Percentiles rank a stretch among this genome's conserved stretches.
These are phyloP conservation scores for Naganishia cerealis DNA, from an alignment of 1,284 basidiomycete genomes.

Conservation along the genomic window DNA sequence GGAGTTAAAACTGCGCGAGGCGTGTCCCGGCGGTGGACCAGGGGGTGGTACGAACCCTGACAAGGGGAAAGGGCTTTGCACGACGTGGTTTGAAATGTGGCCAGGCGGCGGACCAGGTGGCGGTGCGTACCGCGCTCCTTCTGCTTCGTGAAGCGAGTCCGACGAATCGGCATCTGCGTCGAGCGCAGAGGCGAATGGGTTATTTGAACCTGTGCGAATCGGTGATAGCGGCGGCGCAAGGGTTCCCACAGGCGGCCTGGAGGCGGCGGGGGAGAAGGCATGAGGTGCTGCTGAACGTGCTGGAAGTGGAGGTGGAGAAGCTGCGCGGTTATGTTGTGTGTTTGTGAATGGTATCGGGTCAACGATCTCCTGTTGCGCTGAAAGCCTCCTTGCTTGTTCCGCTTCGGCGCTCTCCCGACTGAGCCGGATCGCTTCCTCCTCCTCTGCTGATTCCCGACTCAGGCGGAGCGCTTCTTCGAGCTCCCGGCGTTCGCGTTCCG, in stretches of 20 bases:
- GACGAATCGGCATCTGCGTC: not conserved
- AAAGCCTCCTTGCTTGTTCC: conserved; percentile 1
- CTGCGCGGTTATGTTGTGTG: too few species aligned
- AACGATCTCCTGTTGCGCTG: not conserved
- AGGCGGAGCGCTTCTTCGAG: conserved; percentile 24
- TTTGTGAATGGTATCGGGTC: not conserved
- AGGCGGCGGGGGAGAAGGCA: not conserved
- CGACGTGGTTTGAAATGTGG: not conserved
- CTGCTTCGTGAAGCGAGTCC: not conserved
- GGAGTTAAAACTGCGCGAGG: conserved; percentile 6
- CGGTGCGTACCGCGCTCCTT: not conserved
- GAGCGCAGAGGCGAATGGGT: conserved; percentile 26
- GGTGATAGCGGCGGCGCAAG: conserved; percentile 21
- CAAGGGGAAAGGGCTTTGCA: not conserved
- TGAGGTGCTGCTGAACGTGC: not conserved
- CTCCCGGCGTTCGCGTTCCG: conserved; percentile 25
- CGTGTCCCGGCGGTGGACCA: conserved; percentile 58
- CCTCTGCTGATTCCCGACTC: conserved; percentile 26
- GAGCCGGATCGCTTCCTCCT: conserved; percentile 19
- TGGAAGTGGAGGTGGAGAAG: conserved; percentile 5
- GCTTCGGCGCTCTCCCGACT: conserved; percentile 18
- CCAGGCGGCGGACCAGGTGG: conserved; percentile 3
- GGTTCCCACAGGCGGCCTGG: not conserved
- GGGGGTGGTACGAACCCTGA: conserved; percentile 59
- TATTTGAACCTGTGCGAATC: conserved; percentile 27